Conservation (phyloP, 78 protist genomes). For the Dictyostelium capitatum region DNA sequence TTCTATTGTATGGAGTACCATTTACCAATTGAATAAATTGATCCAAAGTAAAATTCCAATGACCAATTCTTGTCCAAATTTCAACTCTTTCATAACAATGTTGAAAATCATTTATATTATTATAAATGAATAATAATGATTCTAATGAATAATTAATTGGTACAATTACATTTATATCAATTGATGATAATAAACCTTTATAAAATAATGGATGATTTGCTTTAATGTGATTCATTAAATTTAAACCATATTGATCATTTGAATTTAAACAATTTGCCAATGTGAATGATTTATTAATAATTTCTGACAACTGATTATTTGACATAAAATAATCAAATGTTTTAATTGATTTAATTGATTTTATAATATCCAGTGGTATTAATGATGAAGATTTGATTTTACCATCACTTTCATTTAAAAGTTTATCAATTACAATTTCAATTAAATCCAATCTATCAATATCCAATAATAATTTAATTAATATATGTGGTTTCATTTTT, state of each 20-base stretch:
- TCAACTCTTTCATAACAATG: neutral
- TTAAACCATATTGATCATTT: neutral
- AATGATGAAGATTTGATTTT: neutral
- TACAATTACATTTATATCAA: neutral
- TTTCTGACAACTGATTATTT: neutral
- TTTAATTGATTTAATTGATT: neutral
- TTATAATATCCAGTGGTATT: neutral
- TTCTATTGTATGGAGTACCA: neutral
- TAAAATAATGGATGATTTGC: neutral
- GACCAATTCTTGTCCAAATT: neutral
- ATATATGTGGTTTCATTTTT: neutral
- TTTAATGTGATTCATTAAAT: conserved; percentile 1
- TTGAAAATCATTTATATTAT: neutral
- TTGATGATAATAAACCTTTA: neutral
- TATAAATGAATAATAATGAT: conserved; percentile 3
- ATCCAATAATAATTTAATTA: neutral
- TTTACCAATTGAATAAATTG: neutral
- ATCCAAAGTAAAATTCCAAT: neutral
- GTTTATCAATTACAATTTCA: neutral
- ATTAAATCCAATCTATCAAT: neutral
- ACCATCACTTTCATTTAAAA: neutral
- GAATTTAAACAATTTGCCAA: neutral
- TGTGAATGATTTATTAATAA: neutral
- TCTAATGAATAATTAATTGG: neutral
- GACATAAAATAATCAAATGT: neutral